Evolutionary conservation across 768 basidiomycete genomes (phyloP).

Genomic region (Gelatoporia subvermispora): DNA sequence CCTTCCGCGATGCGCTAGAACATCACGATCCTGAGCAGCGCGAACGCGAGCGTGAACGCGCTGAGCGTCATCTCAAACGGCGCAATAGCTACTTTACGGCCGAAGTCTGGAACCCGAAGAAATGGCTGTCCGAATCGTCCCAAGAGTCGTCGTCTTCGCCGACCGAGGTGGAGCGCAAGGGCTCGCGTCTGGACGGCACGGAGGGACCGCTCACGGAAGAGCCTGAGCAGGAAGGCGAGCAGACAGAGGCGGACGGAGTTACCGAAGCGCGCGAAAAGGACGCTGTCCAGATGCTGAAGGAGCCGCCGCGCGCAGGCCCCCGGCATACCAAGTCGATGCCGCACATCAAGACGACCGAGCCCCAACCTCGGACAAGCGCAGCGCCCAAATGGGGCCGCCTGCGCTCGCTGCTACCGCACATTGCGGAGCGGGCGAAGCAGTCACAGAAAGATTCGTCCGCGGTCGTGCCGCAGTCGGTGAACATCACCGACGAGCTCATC

Average conservation of each 20-base stretch:
- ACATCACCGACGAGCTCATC: conserved; percentile 80
- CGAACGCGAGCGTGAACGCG: conserved; percentile 34
- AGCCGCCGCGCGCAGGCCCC: background rate
- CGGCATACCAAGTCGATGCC: conserved; percentile 26
- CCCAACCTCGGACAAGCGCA: conserved; percentile 15
- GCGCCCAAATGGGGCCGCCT: conserved; percentile 55
- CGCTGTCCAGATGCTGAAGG: conserved; percentile 4
- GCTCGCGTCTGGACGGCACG: background rate
- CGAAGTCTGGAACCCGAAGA: conserved; percentile 49
- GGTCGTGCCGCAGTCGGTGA: conserved; percentile 51
- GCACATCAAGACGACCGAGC: conserved; percentile 14
- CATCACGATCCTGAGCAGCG: conserved; percentile 28
- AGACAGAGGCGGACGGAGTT: conserved; percentile 4
- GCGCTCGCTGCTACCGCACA: conserved; percentile 59
- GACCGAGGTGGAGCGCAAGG: background rate
- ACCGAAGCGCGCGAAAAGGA: background rate
- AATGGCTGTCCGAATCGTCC: conserved; percentile 35
- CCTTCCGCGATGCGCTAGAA: conserved; percentile 65
- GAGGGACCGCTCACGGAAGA: background rate
- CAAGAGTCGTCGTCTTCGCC: conserved; percentile 7
- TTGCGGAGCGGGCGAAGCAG: conserved; percentile 34
- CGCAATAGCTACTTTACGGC: conserved; percentile 43
- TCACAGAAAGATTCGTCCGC: conserved; percentile 38
- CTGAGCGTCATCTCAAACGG: conserved; percentile 52
- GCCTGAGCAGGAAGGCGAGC: conserved; percentile 10